Conservation (phyloP, 139 green algal species). For the Trebouxia sp. region DNA sequence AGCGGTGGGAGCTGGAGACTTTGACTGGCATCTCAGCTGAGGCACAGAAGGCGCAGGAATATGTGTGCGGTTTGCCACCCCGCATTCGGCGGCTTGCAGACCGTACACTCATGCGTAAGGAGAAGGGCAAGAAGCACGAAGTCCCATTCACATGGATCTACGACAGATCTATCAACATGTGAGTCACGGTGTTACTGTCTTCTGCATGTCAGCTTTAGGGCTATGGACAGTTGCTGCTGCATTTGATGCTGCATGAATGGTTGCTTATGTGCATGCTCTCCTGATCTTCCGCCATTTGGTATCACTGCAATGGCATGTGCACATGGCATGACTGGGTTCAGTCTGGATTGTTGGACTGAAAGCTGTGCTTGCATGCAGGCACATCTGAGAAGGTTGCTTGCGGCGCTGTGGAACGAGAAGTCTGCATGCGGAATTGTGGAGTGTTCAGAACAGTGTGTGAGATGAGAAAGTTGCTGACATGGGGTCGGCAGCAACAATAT, state of each 20-base stretch:
- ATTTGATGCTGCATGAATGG: too few relatives aligned
- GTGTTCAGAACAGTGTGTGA: too few relatives aligned
- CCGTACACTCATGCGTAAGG: constrained; percentile 77
- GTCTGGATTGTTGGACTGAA: too few relatives aligned
- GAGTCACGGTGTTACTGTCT: not conserved
- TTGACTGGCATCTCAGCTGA: constrained; percentile 64
- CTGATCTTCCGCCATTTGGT: too few relatives aligned
- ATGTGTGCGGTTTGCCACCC: constrained; percentile 75
- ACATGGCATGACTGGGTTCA: too few relatives aligned
- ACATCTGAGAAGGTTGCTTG: not conserved
- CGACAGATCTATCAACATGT: constrained; percentile 65
- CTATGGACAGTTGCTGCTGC: not conserved
- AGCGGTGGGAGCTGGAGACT: constrained; percentile 76
- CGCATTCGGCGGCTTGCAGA: constrained; percentile 41
- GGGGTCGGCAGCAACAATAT: too few relatives aligned
- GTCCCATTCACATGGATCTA: constrained; percentile 91
- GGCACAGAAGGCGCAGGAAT: constrained; percentile 74
- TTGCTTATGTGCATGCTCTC: not conserved
- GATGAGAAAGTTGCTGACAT: not conserved
- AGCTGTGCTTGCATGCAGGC: too few relatives aligned
- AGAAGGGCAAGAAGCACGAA: constrained; percentile 52
- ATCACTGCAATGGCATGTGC: too few relatives aligned
- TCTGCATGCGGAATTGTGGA: too few relatives aligned
- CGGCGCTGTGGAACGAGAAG: not conserved
- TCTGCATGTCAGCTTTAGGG: not conserved